A percentile compares a stretch with the other conserved stretches of the same genome.
Evolutionary conservation across 2,329 filamentous ascomycete genomes (phyloP).

Genomic region (Apiospora arundinis): DNA sequence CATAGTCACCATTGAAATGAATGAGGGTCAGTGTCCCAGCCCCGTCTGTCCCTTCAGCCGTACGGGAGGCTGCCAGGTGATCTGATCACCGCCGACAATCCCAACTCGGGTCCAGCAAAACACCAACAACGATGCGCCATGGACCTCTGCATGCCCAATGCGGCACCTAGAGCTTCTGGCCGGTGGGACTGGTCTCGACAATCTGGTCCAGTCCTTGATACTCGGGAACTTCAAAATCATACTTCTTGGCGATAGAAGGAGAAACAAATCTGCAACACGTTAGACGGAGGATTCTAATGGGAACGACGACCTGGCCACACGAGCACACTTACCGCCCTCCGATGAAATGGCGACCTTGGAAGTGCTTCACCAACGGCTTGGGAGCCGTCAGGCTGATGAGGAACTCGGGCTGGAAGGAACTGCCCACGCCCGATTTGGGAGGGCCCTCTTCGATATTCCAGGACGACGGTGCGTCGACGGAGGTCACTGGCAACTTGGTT

Average conservation of each 20-base stretch:
- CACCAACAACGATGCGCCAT: background rate
- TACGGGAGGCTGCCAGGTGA: constrained; percentile 61
- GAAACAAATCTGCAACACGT: constrained; percentile 72
- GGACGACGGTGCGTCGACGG: constrained; percentile 90
- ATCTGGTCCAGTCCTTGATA: constrained; percentile 91
- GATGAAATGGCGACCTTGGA: constrained; percentile 87
- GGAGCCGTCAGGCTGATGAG: constrained; percentile 91
- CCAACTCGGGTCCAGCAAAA: background rate
- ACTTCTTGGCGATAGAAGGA: constrained; percentile 80
- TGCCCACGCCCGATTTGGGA: constrained; percentile 76
- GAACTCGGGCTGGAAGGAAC: constrained; percentile 78
- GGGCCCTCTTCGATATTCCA: constrained; percentile 94
- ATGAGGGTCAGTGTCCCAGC: constrained; percentile 62
- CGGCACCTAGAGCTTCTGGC: constrained; percentile 58
- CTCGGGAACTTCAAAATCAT: constrained; percentile 79
- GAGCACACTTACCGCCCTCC: constrained; percentile 72
- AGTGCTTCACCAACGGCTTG: constrained; percentile 86
- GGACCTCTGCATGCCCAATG: constrained; percentile 16
- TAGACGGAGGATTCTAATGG: constrained; percentile 22
- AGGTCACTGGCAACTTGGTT: constrained; percentile 77
- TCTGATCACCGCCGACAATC: constrained; percentile 44
- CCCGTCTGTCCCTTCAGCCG: constrained; percentile 65
- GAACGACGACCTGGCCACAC: background rate
- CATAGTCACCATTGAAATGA: constrained; percentile 52
- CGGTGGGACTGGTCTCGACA: constrained; percentile 69